phyloP scores from a whole-genome alignment of 192 early-diverging fungal genomes.

The Backusella circina region DNA sequence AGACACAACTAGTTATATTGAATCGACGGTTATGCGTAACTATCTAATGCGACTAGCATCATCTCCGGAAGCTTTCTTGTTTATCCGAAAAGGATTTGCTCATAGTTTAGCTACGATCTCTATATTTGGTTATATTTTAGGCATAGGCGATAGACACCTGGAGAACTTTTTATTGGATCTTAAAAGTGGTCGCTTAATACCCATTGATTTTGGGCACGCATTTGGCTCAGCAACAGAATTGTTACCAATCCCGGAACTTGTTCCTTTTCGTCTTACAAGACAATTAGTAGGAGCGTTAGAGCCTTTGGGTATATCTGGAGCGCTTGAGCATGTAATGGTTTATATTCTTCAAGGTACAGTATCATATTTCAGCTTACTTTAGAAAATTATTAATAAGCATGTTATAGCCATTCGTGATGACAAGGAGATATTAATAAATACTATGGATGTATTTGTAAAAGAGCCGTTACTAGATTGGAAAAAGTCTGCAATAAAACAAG shows the following conservation, averaged over 20 bases:
- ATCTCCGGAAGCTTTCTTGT: constrained; percentile 71
- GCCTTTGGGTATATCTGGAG: constrained; percentile 62
- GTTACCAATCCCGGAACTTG: constrained; percentile 70
- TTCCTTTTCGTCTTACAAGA: constrained; percentile 72
- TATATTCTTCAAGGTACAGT: constrained; percentile 53
- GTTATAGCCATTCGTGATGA: constrained; percentile 50
- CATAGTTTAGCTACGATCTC: constrained; percentile 65
- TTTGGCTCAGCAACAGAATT: constrained; percentile 81
- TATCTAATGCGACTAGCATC: constrained; percentile 58
- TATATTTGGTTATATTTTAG: constrained; percentile 70
- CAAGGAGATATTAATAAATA: constrained; percentile 66
- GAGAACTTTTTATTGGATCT: constrained; percentile 76
- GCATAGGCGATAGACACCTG: constrained; percentile 79
- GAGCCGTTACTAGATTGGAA: constrained; percentile 83
- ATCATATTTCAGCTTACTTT: not conserved
- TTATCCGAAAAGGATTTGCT: constrained; percentile 64
- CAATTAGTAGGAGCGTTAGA: constrained; percentile 62
- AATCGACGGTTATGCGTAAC: constrained; percentile 43
- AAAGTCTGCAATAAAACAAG: constrained; percentile 60
- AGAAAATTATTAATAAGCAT: not conserved
- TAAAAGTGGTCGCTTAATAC: constrained; percentile 61
- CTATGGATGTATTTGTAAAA: constrained; percentile 77
- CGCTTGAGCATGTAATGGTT: constrained; percentile 67
- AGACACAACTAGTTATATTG: constrained; percentile 34
- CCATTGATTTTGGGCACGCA: constrained; percentile 83